Conservation (phyloP, 2,329 filamentous ascomycete genomes). For the Saccharata proteae region DNA sequence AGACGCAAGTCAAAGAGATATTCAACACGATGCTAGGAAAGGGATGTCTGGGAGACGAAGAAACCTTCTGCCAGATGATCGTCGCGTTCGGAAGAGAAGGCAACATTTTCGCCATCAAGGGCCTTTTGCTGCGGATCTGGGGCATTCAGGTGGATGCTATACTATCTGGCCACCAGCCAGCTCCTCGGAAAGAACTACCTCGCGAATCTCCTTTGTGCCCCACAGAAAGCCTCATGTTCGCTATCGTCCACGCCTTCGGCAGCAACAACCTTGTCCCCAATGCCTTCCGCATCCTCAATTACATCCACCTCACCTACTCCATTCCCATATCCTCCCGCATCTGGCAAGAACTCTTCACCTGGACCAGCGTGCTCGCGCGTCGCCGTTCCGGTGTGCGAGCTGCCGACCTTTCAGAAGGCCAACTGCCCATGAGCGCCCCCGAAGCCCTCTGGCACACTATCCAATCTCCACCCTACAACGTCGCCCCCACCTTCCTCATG, state of each 20-base stretch:
- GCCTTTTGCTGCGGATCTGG: slow-evolving; percentile 42
- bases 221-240: slow-evolving; percentile 45
- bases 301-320: slow-evolving; percentile 47
- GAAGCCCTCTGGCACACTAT: slow-evolving; percentile 47
- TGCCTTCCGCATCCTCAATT: slow-evolving; percentile 49
- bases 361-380: slow-evolving; percentile 48
- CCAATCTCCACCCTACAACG: slow-evolving; percentile 43
- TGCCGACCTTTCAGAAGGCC: slow-evolving; percentile 18
- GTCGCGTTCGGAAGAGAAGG: slow-evolving; percentile 42
- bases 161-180: slow-evolving; percentile 14
- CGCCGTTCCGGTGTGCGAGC: slow-evolving; percentile 9
- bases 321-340: slow-evolving; percentile 44
- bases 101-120: slow-evolving; percentile 33
- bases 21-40: slow-evolving; percentile 37
- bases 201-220: slow-evolving; percentile 46
- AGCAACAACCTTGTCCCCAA: slow-evolving; percentile 49
- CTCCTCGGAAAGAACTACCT: slow-evolving; percentile 29
- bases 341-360: slow-evolving; percentile 58
- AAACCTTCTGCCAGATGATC: slow-evolving; percentile 42
- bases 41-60: slow-evolving; percentile 35
- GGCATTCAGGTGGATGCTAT: slow-evolving; percentile 37
- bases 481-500: slow-evolving; percentile 46
- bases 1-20: slow-evolving; percentile 19
- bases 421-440: slow-evolving; percentile 34
- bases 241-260: slow-evolving; percentile 58